A percentile compares a stretch with the other conserved stretches of the same genome.
phyloP scores from a whole-genome alignment of 2,329 filamentous ascomycete species.

The Orbilia quercus region DNA sequence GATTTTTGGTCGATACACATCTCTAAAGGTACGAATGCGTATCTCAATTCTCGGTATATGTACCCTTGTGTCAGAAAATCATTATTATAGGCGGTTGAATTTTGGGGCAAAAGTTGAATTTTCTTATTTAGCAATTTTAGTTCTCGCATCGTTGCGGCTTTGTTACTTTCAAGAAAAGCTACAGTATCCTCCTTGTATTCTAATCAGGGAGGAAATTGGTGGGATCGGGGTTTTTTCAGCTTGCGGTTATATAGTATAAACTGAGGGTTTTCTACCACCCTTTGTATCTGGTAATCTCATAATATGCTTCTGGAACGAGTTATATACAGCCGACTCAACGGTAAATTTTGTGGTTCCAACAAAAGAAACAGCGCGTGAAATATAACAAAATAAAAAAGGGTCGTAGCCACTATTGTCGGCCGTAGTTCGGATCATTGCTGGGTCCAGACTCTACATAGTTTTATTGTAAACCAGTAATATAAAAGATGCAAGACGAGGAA shows the following conservation, averaged over 20 bases:
- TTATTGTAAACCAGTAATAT: slow-evolving; percentile 12
- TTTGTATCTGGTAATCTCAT: slow-evolving; percentile 4
- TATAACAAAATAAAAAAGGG: neutral
- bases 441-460: slow-evolving; percentile 53
- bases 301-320: slow-evolving; percentile 1
- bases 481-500: slow-evolving; percentile 19
- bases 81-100: neutral
- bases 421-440: slow-evolving; percentile 1
- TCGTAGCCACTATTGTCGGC: neutral
- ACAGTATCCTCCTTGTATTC: neutral
- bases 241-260: neutral
- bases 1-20: neutral
- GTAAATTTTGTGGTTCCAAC: neutral
- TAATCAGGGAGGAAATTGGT: neutral
- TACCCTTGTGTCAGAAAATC: neutral
- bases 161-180: neutral
- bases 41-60: neutral
- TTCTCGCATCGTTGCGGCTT: neutral
- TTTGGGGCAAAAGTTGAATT: neutral
- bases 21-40: neutral
- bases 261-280: neutral
- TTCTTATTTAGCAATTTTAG: slow-evolving; percentile 7
- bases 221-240: neutral
- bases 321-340: slow-evolving; percentile 10
- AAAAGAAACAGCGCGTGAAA: neutral